These are phyloP conservation scores for Pinus albicaulis DNA, from an alignment of 75 land plant genomes.

Conservation along the genomic window DNA sequence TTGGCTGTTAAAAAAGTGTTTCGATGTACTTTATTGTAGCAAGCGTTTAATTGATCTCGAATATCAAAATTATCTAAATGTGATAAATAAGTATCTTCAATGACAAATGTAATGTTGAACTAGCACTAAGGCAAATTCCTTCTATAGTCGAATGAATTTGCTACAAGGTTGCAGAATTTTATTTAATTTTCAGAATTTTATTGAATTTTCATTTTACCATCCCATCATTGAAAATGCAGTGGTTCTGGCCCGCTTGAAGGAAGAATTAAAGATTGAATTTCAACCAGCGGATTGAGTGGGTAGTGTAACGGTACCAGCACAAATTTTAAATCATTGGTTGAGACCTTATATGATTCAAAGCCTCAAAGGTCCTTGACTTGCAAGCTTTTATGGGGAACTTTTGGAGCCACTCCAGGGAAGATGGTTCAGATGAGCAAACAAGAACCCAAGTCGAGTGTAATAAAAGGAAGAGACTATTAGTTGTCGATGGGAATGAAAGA, in stretches of 20 bases:
- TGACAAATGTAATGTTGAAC: not conserved
- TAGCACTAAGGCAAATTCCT: not conserved
- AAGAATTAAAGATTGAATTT: not conserved
- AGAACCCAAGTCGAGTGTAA: constrained; percentile 27
- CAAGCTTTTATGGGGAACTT: not conserved
- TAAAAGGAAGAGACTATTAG: constrained; percentile 53
- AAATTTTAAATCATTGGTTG: not conserved
- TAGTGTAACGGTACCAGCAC: not conserved
- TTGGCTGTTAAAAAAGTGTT: not conserved
- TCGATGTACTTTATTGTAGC: not conserved
- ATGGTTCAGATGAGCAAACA: constrained; percentile 2
- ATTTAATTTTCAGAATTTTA: not conserved
- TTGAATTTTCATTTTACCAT: not conserved
- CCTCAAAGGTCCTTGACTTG: not conserved
- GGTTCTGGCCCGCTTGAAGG: not conserved
- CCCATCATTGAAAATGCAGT: not conserved
- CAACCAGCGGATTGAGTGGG: not conserved
- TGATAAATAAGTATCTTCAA: not conserved
- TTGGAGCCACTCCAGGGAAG: not conserved
- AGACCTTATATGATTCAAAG: not conserved
- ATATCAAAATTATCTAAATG: not conserved
- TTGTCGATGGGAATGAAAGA: constrained; percentile 23
- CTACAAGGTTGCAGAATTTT: not conserved
- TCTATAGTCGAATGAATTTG: not conserved
- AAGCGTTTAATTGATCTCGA: not conserved